Evolutionary conservation across 192 early-diverging fungal species (phyloP).

Genomic region (Phycomyces blakesleeanus): DNA sequence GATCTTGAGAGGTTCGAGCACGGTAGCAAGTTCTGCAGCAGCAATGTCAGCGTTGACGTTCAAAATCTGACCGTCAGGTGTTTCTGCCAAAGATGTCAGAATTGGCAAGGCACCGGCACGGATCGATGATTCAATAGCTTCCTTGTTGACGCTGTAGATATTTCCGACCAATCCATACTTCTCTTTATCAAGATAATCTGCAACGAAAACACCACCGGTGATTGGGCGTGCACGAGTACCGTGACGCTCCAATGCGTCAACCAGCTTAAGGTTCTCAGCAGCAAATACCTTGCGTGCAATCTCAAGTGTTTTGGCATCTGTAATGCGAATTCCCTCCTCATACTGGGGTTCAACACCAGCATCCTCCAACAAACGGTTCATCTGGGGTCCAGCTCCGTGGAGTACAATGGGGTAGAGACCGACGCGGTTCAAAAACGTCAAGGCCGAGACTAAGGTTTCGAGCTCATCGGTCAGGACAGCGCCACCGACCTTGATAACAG

Average conservation of each 20-base stretch:
- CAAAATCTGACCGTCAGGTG: constrained; percentile 91
- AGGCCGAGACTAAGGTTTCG: constrained; percentile 88
- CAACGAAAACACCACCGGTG: constrained; percentile 91
- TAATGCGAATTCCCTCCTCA: constrained; percentile 95
- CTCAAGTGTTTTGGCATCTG: constrained; percentile 86
- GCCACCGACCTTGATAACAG: constrained; percentile 98
- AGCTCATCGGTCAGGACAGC: constrained; percentile 95
- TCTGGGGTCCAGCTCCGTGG: constrained; percentile 96
- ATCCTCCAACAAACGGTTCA: constrained; percentile 86
- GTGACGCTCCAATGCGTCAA: constrained; percentile 92
- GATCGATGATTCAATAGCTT: constrained; percentile 89
- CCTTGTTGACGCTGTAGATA: constrained; percentile 88
- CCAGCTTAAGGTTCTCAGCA: constrained; percentile 94
- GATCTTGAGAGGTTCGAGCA: constrained; percentile 95
- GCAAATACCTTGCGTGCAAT: constrained; percentile 95
- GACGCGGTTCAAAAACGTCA: constrained; percentile 96
- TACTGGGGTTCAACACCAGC: constrained; percentile 97
- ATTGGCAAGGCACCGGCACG: constrained; percentile 94
- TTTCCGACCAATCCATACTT: constrained; percentile 94
- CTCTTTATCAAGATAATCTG: constrained; percentile 93
- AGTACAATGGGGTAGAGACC: constrained; percentile 98
- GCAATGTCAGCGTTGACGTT: constrained; percentile 99
- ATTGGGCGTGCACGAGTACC: constrained; percentile 97
- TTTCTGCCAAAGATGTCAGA: constrained; percentile 93
- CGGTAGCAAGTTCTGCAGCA: constrained; percentile 93